Evolutionary conservation across 345 rosid genomes (phyloP).

Genomic region (Hibiscus trionum): DNA sequence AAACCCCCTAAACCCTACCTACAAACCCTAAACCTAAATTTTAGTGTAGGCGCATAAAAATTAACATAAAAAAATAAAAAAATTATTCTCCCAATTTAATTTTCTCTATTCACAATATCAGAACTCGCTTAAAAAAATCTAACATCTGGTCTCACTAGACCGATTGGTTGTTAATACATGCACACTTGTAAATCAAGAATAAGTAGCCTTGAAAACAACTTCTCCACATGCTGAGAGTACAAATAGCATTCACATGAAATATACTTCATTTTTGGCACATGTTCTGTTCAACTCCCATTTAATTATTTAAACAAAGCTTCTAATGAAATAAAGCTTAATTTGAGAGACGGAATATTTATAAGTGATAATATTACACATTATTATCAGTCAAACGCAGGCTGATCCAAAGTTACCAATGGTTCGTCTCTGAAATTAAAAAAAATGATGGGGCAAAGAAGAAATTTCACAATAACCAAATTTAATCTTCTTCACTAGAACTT

Average conservation of each 20-base stretch:
- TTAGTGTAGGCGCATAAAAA: too few species aligned
- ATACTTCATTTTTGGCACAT: background rate
- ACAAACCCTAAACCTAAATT: too few species aligned
- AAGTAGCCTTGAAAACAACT: too few species aligned
- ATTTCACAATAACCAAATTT: slow-evolving; percentile 18
- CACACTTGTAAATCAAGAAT: too few species aligned
- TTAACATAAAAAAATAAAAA: too few species aligned
- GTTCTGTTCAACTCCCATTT: background rate
- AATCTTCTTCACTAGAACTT: slow-evolving; percentile 11
- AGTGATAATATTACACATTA: background rate
- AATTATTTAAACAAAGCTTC: background rate
- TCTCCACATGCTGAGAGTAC: background rate
- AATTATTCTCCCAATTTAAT: too few species aligned
- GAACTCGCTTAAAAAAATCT: too few species aligned
- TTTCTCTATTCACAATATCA: too few species aligned
- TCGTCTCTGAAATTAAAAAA: slow-evolving; percentile 22
- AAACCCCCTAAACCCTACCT: too few species aligned
- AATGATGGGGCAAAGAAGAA: background rate
- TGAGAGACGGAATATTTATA: background rate
- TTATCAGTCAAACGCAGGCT: slow-evolving; percentile 8
- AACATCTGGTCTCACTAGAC: too few species aligned
- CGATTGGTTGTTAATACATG: too few species aligned
- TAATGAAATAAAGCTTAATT: too few species aligned
- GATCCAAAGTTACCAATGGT: slow-evolving; percentile 22
- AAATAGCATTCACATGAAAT: background rate